Base-by-base conservation (phyloP, 345 rosid species). In the Eucalyptus cloeziana region DNA sequence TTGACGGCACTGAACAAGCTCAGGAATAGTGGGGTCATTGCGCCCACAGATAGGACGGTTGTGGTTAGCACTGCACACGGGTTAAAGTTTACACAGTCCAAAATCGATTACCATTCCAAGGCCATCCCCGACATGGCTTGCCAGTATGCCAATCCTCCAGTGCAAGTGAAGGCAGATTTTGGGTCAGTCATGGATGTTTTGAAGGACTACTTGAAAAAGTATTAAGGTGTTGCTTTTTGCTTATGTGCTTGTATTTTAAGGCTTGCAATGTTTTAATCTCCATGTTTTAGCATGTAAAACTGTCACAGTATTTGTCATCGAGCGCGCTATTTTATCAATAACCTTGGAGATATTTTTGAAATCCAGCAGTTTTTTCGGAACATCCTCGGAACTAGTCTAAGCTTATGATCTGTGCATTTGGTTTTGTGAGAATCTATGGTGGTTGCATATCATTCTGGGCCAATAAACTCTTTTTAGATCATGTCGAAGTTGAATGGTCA, bases 61-160 rank as follows among this genome's bases (percentile, higher is more conserved):
- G 99, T 97, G 91, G 99, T 97, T 71, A 97, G 98, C 88, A 97
- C 99, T 7, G 98, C 99, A 86, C 99, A 96, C 52, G 98, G 99
- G 88, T 93, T 97, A 95, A 97, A 97, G 91, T 96, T 97, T 87
- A 93, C 98, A 5, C 96, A 97, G 79, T 93, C 96, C 21, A 96
- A 97, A 96, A 89, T 97, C 58, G 97, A 96, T 90, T 97, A 96
- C 87, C 98, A 97, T 90, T 96, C 98, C 7, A 95, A 92, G 69
- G 92, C 89, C 30, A 97, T 97, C 54, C 93, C 93, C 5, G 99
- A 95, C 87, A 96, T 96, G 98, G 96, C 95, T 90, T 96, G 98
- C 91, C 89, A 90, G 90, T 94, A 92, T 88, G 95, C 99, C 8
- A 97, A 96, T 87, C 99, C 96, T 3, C 99, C 99, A 1, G 94